Percentiles rank a stretch among this genome's conserved stretches.
These are phyloP conservation scores for Puccinellia tenuiflora DNA, from an alignment of 176 grass and related monocot genomes.

Conservation along the genomic window DNA sequence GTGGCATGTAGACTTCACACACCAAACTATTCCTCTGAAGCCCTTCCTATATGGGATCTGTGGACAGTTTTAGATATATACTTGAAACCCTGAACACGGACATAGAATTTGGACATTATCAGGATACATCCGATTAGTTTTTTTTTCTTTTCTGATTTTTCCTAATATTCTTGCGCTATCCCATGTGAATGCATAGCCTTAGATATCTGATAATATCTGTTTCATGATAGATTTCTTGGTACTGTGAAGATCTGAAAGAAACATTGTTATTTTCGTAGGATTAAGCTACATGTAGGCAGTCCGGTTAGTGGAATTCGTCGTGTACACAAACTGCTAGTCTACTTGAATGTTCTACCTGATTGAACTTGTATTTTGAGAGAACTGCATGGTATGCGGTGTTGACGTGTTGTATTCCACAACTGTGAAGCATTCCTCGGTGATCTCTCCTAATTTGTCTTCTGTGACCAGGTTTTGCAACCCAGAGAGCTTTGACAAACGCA, in stretches of 20 bases:
- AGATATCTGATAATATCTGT: background rate
- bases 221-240: background rate
- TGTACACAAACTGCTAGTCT: background rate
- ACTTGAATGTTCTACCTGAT: background rate
- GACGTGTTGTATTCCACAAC: background rate
- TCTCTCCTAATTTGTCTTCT: conserved; percentile 26
- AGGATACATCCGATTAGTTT: background rate
- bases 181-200: background rate
- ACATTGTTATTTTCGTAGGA: background rate
- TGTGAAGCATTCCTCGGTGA: background rate
- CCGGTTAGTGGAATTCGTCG: background rate
- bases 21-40: background rate
- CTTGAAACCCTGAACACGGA: background rate
- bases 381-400: background rate
- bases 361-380: background rate
- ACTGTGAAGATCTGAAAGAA: background rate
- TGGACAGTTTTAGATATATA: background rate
- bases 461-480: conserved; percentile 68
- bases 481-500: conserved; percentile 67
- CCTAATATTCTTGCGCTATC: background rate
- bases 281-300: background rate
- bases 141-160: background rate
- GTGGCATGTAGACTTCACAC: background rate
- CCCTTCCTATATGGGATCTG: background rate
- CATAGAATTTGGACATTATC: background rate